Base-by-base conservation (phyloP, 2,329 filamentous ascomycete species). In the Aspergillus floridensis region DNA sequence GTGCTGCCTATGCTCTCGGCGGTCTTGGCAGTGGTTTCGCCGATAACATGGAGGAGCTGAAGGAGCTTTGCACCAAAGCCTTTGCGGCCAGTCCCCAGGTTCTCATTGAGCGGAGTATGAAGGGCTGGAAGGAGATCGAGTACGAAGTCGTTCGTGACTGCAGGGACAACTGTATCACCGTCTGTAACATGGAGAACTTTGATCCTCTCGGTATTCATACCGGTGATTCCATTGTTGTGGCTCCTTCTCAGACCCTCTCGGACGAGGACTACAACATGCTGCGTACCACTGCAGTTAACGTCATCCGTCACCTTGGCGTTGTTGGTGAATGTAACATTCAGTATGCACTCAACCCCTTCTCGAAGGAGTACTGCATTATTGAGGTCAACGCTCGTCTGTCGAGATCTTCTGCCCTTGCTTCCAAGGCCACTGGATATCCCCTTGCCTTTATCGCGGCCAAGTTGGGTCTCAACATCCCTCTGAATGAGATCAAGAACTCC, bases 101-200 rank as follows among this genome's bases (percentile, higher is more conserved):
- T 7, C 85, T 99, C 57, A 96, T 99, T 69, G 95, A 99, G 81
- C 88, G 91, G 76, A 96, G 92, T 80, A 98, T 99, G 93, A 98
- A 98, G 81, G 95, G 95, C 60, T 99, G 95, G 95, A 99, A 99
- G 78, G 95, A 99, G 78, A 96, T 98, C 64, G 95, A 99, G 77
- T 99, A 98, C 73, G 95, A 99, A 77, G 95, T 98, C 63, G 95
- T 99, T 46, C 89, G 95, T 71, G 95, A 98, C 81, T 90, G 88
- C 59, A 88, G 92, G 69, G 93, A 99, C 80, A 98, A 98, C 84
- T 99, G 95, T 76, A 98, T 99, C 74, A 99, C 95, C 6, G 95
- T 99, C 63, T 99, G 95, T 78, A 99, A 99, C 82, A 98, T 99
- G 95, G 95, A 99, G 81, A 99, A 99, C 80, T 99, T 99, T 72